Conservation (phyloP, 495 filamentous ascomycete species). For the Aspergillus egyptiacus region DNA sequence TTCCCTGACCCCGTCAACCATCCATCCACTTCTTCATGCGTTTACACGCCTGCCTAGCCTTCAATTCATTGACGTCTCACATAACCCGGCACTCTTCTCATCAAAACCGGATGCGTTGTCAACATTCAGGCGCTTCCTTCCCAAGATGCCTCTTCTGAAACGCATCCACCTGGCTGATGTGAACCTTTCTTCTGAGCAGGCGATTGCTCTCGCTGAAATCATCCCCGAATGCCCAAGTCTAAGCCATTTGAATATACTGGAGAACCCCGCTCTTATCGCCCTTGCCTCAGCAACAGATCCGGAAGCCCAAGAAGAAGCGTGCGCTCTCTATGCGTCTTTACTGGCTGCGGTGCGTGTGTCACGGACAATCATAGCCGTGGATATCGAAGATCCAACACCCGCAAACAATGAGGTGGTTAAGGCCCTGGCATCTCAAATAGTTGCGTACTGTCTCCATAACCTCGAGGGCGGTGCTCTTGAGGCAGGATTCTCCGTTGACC, state of each 20-base stretch:
- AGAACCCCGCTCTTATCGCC: slow-evolving; percentile 66
- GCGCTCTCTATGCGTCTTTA: slow-evolving; percentile 85
- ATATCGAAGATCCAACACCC: slow-evolving; percentile 78
- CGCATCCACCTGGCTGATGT: slow-evolving; percentile 86
- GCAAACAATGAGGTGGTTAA: slow-evolving; percentile 84
- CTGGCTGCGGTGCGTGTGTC: slow-evolving; percentile 85
- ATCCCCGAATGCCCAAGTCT: slow-evolving; percentile 77
- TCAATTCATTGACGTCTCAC: slow-evolving; percentile 84
- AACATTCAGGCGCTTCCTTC: slow-evolving; percentile 74
- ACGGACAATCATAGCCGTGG: slow-evolving; percentile 75
- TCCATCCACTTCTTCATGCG: slow-evolving; percentile 71
- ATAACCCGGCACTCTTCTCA: slow-evolving; percentile 78
- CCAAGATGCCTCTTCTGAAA: slow-evolving; percentile 72
- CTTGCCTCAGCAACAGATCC: slow-evolving; percentile 66
- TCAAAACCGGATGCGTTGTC: slow-evolving; percentile 66
- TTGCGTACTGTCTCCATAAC: slow-evolving; percentile 88
- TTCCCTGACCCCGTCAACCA: slow-evolving; percentile 62
- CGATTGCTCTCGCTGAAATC: slow-evolving; percentile 82
- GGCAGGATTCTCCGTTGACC: slow-evolving; percentile 37
- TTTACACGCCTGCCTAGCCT: slow-evolving; percentile 67
- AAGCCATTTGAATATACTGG: slow-evolving; percentile 81
- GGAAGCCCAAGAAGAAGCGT: slow-evolving; percentile 80
- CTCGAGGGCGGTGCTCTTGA: slow-evolving; percentile 60
- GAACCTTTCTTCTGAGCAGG: slow-evolving; percentile 77
- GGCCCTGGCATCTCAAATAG: slow-evolving; percentile 85